Conservation (phyloP, 2,329 filamentous ascomycete species). For the Pseudohalonectria lignicola region DNA sequence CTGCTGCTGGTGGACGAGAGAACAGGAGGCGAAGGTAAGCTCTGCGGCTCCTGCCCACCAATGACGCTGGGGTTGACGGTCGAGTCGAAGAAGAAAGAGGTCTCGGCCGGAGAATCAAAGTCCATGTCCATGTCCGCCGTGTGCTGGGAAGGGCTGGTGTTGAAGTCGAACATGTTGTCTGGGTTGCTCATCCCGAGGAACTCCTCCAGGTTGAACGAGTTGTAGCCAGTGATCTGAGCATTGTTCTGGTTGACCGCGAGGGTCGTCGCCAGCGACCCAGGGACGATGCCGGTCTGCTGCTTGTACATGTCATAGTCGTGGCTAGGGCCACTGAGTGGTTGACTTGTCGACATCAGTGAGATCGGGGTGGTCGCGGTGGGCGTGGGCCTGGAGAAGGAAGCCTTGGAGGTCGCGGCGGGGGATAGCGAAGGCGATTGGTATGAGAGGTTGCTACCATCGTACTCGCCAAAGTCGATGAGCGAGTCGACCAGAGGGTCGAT, state of each 20-base stretch:
- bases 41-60: conserved; percentile 46
- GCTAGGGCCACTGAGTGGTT: conserved; percentile 67
- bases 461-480: conserved; percentile 50
- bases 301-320: conserved; percentile 93
- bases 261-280: conserved; percentile 70
- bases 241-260: conserved; percentile 62
- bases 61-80: conserved; percentile 65
- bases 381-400: conserved; percentile 34
- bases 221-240: conserved; percentile 41
- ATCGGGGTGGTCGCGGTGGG: conserved; percentile 39
- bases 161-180: conserved; percentile 64
- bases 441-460: conserved; percentile 39
- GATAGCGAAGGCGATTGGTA: conserved; percentile 53
- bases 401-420: conserved; percentile 38
- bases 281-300: conserved; percentile 88
- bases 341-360: conserved; percentile 36
- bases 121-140: conserved; percentile 60
- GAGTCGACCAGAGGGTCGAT: conserved; percentile 43
- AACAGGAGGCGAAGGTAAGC: conserved; percentile 30
- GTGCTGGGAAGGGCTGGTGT: conserved; percentile 51
- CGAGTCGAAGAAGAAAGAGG: conserved; percentile 52
- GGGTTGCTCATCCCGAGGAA: conserved; percentile 43
- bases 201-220: conserved; percentile 32
- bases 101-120: conserved; percentile 46
- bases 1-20: conserved; percentile 33